Percentiles rank a stretch among this genome's conserved stretches.
phyloP scores from a whole-genome alignment of 73 alveolate species.

The Stentor coeruleus region DNA sequence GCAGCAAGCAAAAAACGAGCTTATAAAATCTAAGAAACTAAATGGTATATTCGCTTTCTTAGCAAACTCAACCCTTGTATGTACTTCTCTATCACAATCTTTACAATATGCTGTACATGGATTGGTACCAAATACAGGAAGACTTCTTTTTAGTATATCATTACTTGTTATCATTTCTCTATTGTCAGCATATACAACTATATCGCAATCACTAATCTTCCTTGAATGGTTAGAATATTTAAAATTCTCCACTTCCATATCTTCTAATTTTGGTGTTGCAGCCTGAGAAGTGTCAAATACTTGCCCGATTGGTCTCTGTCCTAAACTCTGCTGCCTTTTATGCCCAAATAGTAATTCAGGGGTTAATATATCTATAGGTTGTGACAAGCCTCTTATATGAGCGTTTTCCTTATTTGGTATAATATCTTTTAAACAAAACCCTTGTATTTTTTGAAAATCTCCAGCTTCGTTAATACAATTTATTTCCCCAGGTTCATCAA shows the following conservation, averaged over 20 bases:
- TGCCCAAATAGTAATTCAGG: neutral
- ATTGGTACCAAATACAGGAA: conserved; percentile 16
- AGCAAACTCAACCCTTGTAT: neutral
- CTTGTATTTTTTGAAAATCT: neutral
- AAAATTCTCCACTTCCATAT: neutral
- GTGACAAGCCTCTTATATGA: neutral
- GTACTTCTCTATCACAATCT: conserved; percentile 12
- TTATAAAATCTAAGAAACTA: neutral
- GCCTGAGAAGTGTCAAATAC: neutral
- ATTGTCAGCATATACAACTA: neutral
- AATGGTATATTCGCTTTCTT: neutral
- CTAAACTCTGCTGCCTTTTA: neutral
- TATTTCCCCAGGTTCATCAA: neutral
- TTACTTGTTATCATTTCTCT: neutral
- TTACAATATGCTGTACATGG: conserved; percentile 16
- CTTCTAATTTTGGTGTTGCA: neutral
- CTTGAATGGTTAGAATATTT: neutral
- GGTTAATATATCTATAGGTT: neutral
- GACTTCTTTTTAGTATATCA: neutral
- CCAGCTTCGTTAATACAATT: neutral
- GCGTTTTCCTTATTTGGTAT: neutral
- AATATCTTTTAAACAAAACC: neutral
- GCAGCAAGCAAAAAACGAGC: conserved; percentile 6
- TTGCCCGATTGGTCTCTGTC: neutral
- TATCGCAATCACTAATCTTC: conserved; percentile 14